Percentiles rank a stretch among this genome's conserved stretches.
These are phyloP conservation scores for Acarospora socialis DNA, from an alignment of 2,329 filamentous ascomycete genomes.

Conservation along the genomic window DNA sequence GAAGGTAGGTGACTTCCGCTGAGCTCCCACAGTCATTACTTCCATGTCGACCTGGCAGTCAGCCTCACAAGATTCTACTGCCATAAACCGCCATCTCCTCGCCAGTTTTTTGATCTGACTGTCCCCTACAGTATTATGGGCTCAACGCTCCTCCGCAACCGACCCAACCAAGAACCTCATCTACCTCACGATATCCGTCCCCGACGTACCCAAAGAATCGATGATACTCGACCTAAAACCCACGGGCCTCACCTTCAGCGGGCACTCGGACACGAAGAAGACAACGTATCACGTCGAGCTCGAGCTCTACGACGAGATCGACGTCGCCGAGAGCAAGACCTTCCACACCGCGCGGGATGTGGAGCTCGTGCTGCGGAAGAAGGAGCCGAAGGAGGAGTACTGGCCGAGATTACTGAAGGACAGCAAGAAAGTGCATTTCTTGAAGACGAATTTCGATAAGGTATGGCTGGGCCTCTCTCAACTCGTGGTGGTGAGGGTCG, in stretches of 20 bases:
- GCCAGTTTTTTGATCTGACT: slow-evolving; percentile 9
- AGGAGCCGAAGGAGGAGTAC: slow-evolving; percentile 85
- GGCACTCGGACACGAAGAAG: slow-evolving; percentile 72
- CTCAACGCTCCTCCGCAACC: slow-evolving; percentile 74
- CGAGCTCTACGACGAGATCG: slow-evolving; percentile 83
- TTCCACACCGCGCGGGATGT: slow-evolving; percentile 81
- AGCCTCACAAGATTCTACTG: slow-evolving; percentile 8
- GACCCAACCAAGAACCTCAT: slow-evolving; percentile 85
- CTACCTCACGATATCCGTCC: slow-evolving; percentile 80
- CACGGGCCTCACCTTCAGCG: slow-evolving; percentile 64
- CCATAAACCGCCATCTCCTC: slow-evolving; percentile 3
- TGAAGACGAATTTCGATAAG: slow-evolving; percentile 99
- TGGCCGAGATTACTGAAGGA: slow-evolving; percentile 95
- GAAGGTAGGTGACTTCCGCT: slow-evolving; percentile 29
- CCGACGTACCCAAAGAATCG: slow-evolving; percentile 63
- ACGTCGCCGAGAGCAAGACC: slow-evolving; percentile 67
- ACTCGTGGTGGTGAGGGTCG: slow-evolving; percentile 12
- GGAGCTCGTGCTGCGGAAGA: slow-evolving; percentile 89
- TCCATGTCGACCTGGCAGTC: slow-evolving; percentile 8
- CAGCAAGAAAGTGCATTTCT: slow-evolving; percentile 74
- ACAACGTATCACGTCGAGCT: slow-evolving; percentile 73
- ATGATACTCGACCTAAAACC: slow-evolving; percentile 75
- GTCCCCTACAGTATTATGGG: slow-evolving; percentile 67
- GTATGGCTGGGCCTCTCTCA: slow-evolving; percentile 32
- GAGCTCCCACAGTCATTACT: slow-evolving; percentile 18